Conservation (phyloP, 441 rosid species). For the Gossypium gossypioides region DNA sequence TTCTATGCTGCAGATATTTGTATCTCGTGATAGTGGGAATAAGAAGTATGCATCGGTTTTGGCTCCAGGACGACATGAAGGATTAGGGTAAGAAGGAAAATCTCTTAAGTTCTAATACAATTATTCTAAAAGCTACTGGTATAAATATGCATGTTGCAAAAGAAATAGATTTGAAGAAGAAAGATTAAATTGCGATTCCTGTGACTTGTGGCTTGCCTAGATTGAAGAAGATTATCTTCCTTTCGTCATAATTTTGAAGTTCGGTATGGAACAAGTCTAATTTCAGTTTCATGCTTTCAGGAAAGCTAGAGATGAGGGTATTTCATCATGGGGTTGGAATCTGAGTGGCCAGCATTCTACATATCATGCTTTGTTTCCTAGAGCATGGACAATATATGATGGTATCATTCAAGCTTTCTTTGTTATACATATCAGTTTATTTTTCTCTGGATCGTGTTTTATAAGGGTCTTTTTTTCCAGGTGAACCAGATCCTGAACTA, state of each 20-base stretch:
- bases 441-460: background rate
- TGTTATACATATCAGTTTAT: background rate
- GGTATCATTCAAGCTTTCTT: conserved; percentile 37
- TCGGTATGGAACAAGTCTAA: background rate
- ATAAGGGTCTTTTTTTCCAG: conserved; percentile 30
- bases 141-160: background rate
- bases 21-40: conserved; percentile 84
- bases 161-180: background rate
- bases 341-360: conserved; percentile 90
- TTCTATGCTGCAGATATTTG: conserved; percentile 58
- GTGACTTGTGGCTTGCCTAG: background rate
- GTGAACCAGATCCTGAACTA: conserved; percentile 97
- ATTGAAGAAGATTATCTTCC: conserved; percentile 5
- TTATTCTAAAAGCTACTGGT: background rate
- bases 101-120: background rate
- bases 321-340: conserved; percentile 99
- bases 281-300: conserved; percentile 30
- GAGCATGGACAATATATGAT: conserved; percentile 99
- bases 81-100: conserved; percentile 55
- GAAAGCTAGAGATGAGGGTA: conserved; percentile 69
- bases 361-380: conserved; percentile 91
- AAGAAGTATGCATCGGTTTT: conserved; percentile 83
- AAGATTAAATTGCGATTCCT: background rate
- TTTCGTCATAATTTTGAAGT: background rate
- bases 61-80: conserved; percentile 95